Evolutionary conservation across 1,284 basidiomycete species (phyloP), one percentile per base, ranked within the genome.

Genomic region (Leucoagaricus sp.): DNA sequence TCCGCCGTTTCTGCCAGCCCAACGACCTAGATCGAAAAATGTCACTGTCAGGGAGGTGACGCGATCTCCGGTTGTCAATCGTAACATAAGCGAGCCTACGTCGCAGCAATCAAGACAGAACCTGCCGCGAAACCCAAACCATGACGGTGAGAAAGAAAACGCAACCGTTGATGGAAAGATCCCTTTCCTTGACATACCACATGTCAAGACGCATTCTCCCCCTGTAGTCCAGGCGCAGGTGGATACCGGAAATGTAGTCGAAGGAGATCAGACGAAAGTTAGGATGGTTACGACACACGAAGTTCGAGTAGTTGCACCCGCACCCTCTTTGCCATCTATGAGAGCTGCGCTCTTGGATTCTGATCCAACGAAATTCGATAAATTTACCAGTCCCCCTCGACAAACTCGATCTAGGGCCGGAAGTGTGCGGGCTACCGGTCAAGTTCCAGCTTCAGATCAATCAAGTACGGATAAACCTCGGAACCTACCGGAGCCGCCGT

Each of bases 261-360:
- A 9, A 38, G 13, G 4, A n/a, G 36, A 38, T n/a, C 31, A 33
- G 31, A 19, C 3, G 13, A 44, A 44, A 7, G 17, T n/a, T 21
- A 19, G 41, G 21, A 1, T 17, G 12, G 38, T 33, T 12, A n/a
- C 5, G 13, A 19, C 17, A 15, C 26, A 31, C 6, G 40, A 31
- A 19, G 28, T 44, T 28, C 26, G 33, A 2, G 10, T 52, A 1
- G 38, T 52, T n/a, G 26, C n/a, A 9, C 28, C 40, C 13, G 12
- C 29, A 28, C 50, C 50, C 33, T 52, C 50, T 12, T 29, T 42
- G 40, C 40, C 50, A 7, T n/a, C 50, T 4, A 34, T 52, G 50
- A 41, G 29, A 19, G 41, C 40, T 21, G 40, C 50, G 5, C 23
- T 42, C 28, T 33, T 44, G 28, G 21, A 44, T 12, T 40, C 33